phyloP scores from a whole-genome alignment of 2,329 filamentous ascomycete genomes.

The Aspergillus phoenicis region DNA sequence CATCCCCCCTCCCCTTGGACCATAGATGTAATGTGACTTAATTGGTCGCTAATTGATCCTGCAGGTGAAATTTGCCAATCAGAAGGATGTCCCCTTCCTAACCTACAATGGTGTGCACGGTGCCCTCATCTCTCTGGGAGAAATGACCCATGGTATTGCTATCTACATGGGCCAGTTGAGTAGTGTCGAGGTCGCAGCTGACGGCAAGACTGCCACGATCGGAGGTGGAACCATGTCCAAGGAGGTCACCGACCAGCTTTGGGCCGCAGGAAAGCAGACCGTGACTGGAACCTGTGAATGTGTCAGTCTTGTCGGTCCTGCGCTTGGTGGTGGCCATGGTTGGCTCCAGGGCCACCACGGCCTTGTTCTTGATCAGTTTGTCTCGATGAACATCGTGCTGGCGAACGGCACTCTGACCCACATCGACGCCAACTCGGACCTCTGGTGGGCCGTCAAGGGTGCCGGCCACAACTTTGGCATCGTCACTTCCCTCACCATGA shows the following conservation, averaged over 20 bases:
- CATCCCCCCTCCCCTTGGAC: background rate
- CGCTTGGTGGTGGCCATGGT: slow-evolving; percentile 61
- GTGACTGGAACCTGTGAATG: slow-evolving; percentile 59
- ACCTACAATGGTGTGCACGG: slow-evolving; percentile 58
- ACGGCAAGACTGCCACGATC: slow-evolving; percentile 52
- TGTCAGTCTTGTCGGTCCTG: slow-evolving; percentile 51
- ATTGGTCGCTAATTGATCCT: background rate
- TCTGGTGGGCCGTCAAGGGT: slow-evolving; percentile 61
- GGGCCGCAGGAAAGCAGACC: slow-evolving; percentile 55
- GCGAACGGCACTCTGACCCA: slow-evolving; percentile 50
- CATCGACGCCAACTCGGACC: slow-evolving; percentile 48
- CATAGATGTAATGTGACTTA: background rate
- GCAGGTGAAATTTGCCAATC: slow-evolving; percentile 54
- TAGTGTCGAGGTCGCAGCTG: slow-evolving; percentile 39
- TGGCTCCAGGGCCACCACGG: slow-evolving; percentile 58
- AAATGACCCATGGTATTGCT: slow-evolving; percentile 54
- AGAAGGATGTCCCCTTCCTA: slow-evolving; percentile 53
- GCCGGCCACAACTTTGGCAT: slow-evolving; percentile 64
- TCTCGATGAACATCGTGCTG: slow-evolving; percentile 56
- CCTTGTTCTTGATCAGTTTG: slow-evolving; percentile 56
- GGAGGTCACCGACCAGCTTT: slow-evolving; percentile 52
- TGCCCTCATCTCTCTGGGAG: slow-evolving; percentile 52
- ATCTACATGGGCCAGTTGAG: slow-evolving; percentile 53
- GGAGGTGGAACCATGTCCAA: slow-evolving; percentile 54
- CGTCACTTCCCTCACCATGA: slow-evolving; percentile 52